Conservation (phyloP, 2,329 filamentous ascomycete genomes). For the Neofusicoccum ribis region DNA sequence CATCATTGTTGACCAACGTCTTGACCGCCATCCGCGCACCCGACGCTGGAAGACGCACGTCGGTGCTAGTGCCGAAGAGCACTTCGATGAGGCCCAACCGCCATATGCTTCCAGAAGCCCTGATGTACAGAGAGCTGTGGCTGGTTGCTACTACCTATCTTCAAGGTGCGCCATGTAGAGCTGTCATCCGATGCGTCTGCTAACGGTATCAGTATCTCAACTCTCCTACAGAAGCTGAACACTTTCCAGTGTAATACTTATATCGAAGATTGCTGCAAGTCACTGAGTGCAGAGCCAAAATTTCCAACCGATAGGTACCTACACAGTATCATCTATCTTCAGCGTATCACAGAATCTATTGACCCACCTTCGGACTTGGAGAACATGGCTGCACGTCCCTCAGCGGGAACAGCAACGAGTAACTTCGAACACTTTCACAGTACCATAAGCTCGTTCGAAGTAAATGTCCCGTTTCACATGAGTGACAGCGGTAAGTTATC, state of each 20-base stretch:
- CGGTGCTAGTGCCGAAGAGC: not conserved
- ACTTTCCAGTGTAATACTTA: constrained; percentile 36
- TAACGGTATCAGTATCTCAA: not conserved
- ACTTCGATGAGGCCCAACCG: not conserved
- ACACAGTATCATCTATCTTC: constrained; percentile 39
- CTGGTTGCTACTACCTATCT: constrained; percentile 1
- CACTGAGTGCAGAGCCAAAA: constrained; percentile 34
- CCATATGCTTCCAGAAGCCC: not conserved
- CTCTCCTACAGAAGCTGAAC: constrained; percentile 38
- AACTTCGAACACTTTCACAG: constrained; percentile 36
- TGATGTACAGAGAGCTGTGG: not conserved
- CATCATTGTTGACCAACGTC: constrained; percentile 33
- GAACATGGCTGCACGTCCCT: too few relatives aligned
- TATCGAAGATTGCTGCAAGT: constrained; percentile 41
- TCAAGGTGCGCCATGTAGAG: not conserved
- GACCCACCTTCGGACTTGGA: constrained; percentile 22
- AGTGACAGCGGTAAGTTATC: not conserved
- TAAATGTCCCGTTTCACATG: not conserved
- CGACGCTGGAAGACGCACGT: constrained; percentile 25
- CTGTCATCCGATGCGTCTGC: not conserved
- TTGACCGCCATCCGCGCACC: constrained; percentile 24
- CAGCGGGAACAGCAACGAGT: too few relatives aligned
- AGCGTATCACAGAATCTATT: constrained; percentile 30
- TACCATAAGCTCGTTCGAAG: not conserved
- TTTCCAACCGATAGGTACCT: constrained; percentile 39